Conservation (phyloP, 73 alveolate species). For the Urostyla sp. region DNA sequence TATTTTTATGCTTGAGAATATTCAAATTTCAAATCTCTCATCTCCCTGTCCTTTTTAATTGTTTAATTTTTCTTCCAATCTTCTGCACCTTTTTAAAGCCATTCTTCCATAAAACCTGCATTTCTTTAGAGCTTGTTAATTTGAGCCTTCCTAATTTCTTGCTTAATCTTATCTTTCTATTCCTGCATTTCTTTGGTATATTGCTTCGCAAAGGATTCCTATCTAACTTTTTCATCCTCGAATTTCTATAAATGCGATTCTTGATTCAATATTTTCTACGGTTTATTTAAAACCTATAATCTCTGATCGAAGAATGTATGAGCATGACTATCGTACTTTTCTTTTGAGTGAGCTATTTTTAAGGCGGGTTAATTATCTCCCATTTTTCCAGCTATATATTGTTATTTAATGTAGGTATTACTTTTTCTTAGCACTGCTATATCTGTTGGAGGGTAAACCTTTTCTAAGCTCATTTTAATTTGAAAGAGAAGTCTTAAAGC, state of each 20-base stretch:
- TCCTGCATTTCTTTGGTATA: slow-evolving; percentile 82
- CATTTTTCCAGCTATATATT: slow-evolving; percentile 72
- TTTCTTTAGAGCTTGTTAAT: slow-evolving; percentile 93
- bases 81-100: slow-evolving; percentile 96
- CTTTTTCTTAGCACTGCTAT: slow-evolving; percentile 73
- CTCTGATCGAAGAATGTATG: slow-evolving; percentile 60
- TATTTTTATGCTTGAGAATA: slow-evolving; percentile 82
- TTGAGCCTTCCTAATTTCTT: slow-evolving; percentile 88
- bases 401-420: background rate
- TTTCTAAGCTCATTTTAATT: slow-evolving; percentile 81
- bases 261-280: slow-evolving; percentile 91
- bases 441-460: slow-evolving; percentile 85
- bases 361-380: slow-evolving; percentile 75
- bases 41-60: slow-evolving; percentile 91
- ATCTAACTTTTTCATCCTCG: slow-evolving; percentile 82
- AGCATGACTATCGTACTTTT: slow-evolving; percentile 75
- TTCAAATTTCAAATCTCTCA: slow-evolving; percentile 90
- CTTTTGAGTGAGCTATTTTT: slow-evolving; percentile 78
- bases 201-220: slow-evolving; percentile 78
- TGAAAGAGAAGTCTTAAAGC: slow-evolving; percentile 83
- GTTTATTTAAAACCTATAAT: slow-evolving; percentile 84
- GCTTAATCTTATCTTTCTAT: slow-evolving; percentile 79
- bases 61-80: slow-evolving; percentile 97
- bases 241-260: slow-evolving; percentile 87
- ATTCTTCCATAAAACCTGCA: slow-evolving; percentile 98